Conservation (phyloP, 768 basidiomycete genomes). For the Auricularia sp. region DNA sequence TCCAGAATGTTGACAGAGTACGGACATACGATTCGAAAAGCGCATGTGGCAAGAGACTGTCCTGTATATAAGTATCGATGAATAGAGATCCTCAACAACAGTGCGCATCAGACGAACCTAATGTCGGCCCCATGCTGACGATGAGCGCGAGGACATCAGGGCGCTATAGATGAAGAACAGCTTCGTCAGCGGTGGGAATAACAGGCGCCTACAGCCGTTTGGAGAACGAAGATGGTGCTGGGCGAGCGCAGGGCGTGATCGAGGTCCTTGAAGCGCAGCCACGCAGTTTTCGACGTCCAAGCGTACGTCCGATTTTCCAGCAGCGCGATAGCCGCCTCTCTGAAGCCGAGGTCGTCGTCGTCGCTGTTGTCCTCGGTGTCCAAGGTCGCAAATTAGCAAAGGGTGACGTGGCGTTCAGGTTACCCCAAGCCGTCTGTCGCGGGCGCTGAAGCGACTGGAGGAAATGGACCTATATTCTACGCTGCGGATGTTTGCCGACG, state of each 20-base stretch:
- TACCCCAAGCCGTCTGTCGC: neutral
- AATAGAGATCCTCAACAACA: neutral
- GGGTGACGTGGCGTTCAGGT: neutral
- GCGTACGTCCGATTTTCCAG: conserved; percentile 14
- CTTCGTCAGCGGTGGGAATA: conserved; percentile 16
- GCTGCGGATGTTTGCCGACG: conserved; percentile 10
- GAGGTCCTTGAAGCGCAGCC: conserved; percentile 10
- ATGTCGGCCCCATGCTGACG: conserved; percentile 20
- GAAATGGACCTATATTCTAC: conserved; percentile 18
- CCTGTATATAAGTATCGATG: conserved; percentile 6
- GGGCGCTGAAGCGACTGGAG: conserved; percentile 15
- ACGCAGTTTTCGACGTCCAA: conserved; percentile 4
- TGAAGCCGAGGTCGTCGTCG: conserved; percentile 12
- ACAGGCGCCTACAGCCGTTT: conserved; percentile 16
- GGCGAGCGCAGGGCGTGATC: conserved; percentile 11
- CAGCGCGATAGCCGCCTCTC: conserved; percentile 22
- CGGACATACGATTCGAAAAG: conserved; percentile 20
- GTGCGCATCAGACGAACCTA: conserved; percentile 7
- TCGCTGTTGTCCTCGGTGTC: neutral
- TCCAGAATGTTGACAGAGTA: conserved; percentile 11
- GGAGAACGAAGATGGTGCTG: conserved; percentile 16
- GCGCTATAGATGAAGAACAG: conserved; percentile 19
- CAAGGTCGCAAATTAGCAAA: neutral
- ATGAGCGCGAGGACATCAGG: conserved; percentile 21
- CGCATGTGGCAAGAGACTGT: conserved; percentile 19